Evolutionary conservation across 352 stramenopile species (phyloP).

Genomic region (Phytophthora lateralis): DNA sequence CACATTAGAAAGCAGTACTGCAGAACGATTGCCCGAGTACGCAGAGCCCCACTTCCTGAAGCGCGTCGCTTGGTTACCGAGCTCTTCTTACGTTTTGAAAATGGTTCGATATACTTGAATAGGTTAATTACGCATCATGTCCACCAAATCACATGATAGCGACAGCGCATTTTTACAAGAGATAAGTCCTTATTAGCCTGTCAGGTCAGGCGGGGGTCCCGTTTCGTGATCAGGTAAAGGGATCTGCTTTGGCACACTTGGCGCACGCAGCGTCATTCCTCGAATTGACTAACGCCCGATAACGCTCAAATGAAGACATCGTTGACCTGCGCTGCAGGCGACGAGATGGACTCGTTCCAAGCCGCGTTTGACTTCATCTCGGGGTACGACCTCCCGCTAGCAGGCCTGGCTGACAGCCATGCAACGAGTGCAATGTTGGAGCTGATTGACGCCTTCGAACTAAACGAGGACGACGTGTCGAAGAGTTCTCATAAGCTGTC

Average conservation of each 20-base stretch:
- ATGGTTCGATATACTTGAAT: too few species aligned
- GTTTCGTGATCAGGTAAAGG: slow-evolving; percentile 18
- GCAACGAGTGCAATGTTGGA: not conserved
- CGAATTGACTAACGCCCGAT: slow-evolving; percentile 17
- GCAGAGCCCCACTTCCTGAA: too few species aligned
- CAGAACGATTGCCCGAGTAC: too few species aligned
- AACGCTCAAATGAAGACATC: not conserved
- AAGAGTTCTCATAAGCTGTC: not conserved
- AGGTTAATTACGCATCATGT: too few species aligned
- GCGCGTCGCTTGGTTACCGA: too few species aligned
- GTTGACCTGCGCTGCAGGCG: slow-evolving; percentile 1
- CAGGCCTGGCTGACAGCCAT: not conserved
- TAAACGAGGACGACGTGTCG: slow-evolving; percentile 10
- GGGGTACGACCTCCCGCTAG: slow-evolving; percentile 1
- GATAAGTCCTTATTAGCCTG: not conserved
- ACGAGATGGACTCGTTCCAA: slow-evolving; percentile 13
- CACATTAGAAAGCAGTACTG: too few species aligned
- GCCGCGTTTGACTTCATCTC: slow-evolving; percentile 24
- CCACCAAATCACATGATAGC: slow-evolving; percentile 2
- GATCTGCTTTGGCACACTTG: slow-evolving; percentile 12
- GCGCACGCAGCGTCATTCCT: not conserved
- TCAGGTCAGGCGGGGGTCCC: slow-evolving; percentile 9
- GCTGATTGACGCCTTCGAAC: slow-evolving; percentile 1
- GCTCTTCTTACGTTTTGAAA: too few species aligned
- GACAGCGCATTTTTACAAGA: not conserved